Evolutionary conservation across 129 eudicot genomes (phyloP), one percentile per base, ranked within the genome.

Genomic region (Flaveria bidentis): DNA sequence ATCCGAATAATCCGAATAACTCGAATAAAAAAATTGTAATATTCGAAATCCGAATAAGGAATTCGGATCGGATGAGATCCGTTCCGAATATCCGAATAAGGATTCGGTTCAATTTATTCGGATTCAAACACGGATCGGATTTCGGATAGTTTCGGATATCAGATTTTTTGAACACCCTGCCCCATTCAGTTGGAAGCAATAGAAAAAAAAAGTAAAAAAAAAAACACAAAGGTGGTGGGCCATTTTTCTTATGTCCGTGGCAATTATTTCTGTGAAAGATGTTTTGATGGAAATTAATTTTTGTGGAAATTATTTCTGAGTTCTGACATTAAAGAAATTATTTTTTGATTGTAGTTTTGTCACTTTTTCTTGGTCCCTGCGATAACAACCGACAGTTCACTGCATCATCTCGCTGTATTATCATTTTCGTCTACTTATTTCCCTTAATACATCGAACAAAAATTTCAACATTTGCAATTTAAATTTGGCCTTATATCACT

Each of bases 261-360:
- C 39, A 33, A 23, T 61, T 3, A 18, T 17, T 56, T 20, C 4
- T 56, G 28, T 0, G 28, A 3, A 57, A 57, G 28, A 15, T 11
- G 14, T 62, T 28, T 13, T 17, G 14, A 17, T 62, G 3, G 0
- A 57, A 67, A 77, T 67, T 62, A 12, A 26, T 62, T 28, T 13
- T 9, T 28, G 42, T 28, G 1, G 0, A 57, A 67, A 77, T 67
- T 67, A 69, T 77, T 77, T 56, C 69, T 77, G 76, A 16, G 18
- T 69, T 69, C 82, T 78, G 76, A 69, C 82, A 70, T 14, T 15
- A 69, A 55, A 39, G 15, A 77, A 56, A 77, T 61, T 57, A 58
- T 78, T 72, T 76, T 62, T 66, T 71, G 67, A 49, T 64, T 71
- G 77, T 9, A 25, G 28, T 79, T 70, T 78, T 79, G 66, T 68